These are phyloP conservation scores for Xylaria sp. DNA, from an alignment of 2,329 filamentous ascomycete species.

Conservation along the genomic window DNA sequence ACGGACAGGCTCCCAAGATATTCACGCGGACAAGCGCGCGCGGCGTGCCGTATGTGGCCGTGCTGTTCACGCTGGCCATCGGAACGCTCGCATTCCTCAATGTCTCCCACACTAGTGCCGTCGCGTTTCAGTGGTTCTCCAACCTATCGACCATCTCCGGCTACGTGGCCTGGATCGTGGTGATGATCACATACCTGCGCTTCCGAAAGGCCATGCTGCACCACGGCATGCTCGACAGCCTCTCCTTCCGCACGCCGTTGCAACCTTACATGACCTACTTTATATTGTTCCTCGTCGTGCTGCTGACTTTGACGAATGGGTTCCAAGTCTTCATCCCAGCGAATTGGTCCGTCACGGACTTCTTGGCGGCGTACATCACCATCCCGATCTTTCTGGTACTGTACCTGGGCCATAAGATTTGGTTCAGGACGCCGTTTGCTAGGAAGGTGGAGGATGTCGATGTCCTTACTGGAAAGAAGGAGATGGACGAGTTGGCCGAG, in stretches of 20 bases:
- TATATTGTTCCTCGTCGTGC: constrained; percentile 50
- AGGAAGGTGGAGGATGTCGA: constrained; percentile 48
- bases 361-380: constrained; percentile 60
- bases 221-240: constrained; percentile 44
- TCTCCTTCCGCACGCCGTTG: constrained; percentile 48
- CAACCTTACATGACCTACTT: constrained; percentile 62
- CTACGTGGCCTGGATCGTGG: constrained; percentile 55
- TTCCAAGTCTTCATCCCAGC: constrained; percentile 68
- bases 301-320: constrained; percentile 68
- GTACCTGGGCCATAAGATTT: constrained; percentile 57
- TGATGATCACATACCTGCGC: constrained; percentile 54
- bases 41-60: constrained; percentile 55
- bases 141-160: constrained; percentile 62
- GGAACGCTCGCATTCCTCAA: constrained; percentile 67
- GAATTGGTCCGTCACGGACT: constrained; percentile 57
- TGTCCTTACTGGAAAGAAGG: constrained; percentile 52
- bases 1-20: constrained; percentile 58
- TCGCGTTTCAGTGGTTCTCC: constrained; percentile 66
- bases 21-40: constrained; percentile 56
- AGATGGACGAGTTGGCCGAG: constrained; percentile 55
- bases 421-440: constrained; percentile 39
- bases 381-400: constrained; percentile 56
- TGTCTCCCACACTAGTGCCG: constrained; percentile 54
- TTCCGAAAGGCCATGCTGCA: constrained; percentile 52
- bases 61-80: constrained; percentile 52